These are phyloP conservation scores for Adansonia grandidieri DNA, from an alignment of 441 rosid genomes.

Conservation along the genomic window DNA sequence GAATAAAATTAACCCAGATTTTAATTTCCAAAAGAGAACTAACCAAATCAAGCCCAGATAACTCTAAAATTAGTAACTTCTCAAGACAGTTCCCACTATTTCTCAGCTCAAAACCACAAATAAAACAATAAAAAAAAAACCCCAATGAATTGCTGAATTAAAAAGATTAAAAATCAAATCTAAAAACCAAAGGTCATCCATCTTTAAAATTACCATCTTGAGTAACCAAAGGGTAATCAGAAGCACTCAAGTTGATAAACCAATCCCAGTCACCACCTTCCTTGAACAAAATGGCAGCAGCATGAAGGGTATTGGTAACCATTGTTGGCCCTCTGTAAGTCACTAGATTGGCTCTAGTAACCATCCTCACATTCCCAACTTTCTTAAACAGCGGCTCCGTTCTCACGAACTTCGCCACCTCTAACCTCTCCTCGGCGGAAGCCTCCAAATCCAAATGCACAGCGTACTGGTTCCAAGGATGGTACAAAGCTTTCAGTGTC, in stretches of 20 bases:
- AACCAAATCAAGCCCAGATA: neutral
- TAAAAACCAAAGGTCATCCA: neutral
- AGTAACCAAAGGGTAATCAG: constrained; percentile 70
- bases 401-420: constrained; percentile 50
- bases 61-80: constrained; percentile 17
- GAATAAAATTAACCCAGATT: neutral
- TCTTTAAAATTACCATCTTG: constrained; percentile 59
- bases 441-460: constrained; percentile 70
- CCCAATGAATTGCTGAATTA: neutral
- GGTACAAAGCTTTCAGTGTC: constrained; percentile 62
- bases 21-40: neutral
- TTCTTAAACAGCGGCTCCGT: constrained; percentile 45
- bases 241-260: constrained; percentile 72
- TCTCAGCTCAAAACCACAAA: constrained; percentile 15
- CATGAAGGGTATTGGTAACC: constrained; percentile 71
- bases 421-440: constrained; percentile 55
- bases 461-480: constrained; percentile 66
- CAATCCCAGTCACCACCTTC: constrained; percentile 74
- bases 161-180: neutral
- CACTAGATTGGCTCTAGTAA: constrained; percentile 59
- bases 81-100: neutral
- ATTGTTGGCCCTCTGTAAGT: constrained; percentile 72
- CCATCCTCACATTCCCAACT: constrained; percentile 59
- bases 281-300: constrained; percentile 59
- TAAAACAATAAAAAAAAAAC: neutral